Percentiles rank a stretch among this genome's conserved stretches.
Conservation (phyloP, 2,329 filamentous ascomycete species). For the Dothideomycetes sp. region DNA sequence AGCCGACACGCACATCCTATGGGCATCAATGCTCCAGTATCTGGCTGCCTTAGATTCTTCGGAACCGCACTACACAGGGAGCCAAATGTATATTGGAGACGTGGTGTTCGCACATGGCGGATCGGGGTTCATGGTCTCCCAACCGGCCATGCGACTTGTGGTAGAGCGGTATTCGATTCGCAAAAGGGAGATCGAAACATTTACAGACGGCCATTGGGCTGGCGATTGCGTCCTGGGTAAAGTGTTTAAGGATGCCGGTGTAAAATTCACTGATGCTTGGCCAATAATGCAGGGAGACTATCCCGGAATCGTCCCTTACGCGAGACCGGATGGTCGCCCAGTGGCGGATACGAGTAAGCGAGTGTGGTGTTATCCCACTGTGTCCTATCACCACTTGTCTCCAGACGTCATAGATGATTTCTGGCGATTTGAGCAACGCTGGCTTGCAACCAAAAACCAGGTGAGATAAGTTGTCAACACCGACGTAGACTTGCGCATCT, state of each 20-base stretch:
- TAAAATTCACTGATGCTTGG: constrained; percentile 13
- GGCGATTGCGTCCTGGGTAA: constrained; percentile 20
- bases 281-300: constrained; percentile 19
- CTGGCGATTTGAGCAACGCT: constrained; percentile 19
- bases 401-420: constrained; percentile 14
- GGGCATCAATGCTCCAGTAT: constrained; percentile 35
- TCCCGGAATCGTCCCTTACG: constrained; percentile 16
- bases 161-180: constrained; percentile 28
- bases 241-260: constrained; percentile 15
- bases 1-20: constrained; percentile 45
- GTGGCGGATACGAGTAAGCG: constrained; percentile 10
- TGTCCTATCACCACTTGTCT: constrained; percentile 16
- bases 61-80: constrained; percentile 32
- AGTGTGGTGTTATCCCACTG: constrained; percentile 18
- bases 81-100: constrained; percentile 24
- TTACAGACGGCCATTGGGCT: constrained; percentile 17
- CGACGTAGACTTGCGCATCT: neutral
- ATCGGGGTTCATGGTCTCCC: constrained; percentile 31
- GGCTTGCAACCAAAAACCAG: constrained; percentile 14
- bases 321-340: constrained; percentile 5
- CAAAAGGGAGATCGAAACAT: constrained; percentile 19
- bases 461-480: constrained; percentile 10
- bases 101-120: constrained; percentile 31
- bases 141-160: constrained; percentile 23
- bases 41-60: constrained; percentile 25